A percentile compares a stretch with the other conserved stretches of the same genome.
These are phyloP conservation scores for Colletotrichum acutatum DNA, from an alignment of 2,329 filamentous ascomycete species.

Conservation along the genomic window DNA sequence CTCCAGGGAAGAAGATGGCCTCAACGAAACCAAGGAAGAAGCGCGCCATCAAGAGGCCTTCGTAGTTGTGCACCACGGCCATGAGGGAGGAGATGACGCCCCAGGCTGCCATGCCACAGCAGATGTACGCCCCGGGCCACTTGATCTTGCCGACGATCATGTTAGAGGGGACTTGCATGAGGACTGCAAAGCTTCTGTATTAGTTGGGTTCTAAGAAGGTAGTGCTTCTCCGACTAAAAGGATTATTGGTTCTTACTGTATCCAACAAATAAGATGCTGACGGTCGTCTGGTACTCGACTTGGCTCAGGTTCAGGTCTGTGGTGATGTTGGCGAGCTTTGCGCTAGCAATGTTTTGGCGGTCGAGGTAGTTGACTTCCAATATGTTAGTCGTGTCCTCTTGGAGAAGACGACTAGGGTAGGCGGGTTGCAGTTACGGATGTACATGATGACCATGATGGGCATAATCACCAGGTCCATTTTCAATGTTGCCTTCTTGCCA, in stretches of 20 bases:
- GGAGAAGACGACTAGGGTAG: accelerated
- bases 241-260: conserved; percentile 40
- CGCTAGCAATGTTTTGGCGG: conserved; percentile 46
- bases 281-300: conserved; percentile 52
- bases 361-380: conserved; percentile 41
- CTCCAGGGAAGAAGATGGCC: conserved; percentile 52
- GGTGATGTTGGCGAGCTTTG: conserved; percentile 45
- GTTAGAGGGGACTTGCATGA: conserved; percentile 50
- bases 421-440: conserved; percentile 25
- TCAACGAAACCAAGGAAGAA: conserved; percentile 36
- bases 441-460: conserved; percentile 41
- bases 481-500: conserved; percentile 31
- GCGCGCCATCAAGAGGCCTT: conserved; percentile 43
- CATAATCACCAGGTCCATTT: conserved; percentile 42
- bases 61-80: conserved; percentile 58
- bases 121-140: conserved; percentile 39
- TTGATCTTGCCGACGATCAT: conserved; percentile 40
- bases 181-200: conserved; percentile 29
- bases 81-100: conserved; percentile 45
- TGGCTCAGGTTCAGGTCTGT: conserved; percentile 44
- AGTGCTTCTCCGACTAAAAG: neutral
- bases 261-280: conserved; percentile 48
- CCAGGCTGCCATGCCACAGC: conserved; percentile 39
- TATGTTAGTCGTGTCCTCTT: neutral
- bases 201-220: neutral